Conservation (phyloP, 192 early-diverging fungal species). For the Linnemannia exigua region DNA sequence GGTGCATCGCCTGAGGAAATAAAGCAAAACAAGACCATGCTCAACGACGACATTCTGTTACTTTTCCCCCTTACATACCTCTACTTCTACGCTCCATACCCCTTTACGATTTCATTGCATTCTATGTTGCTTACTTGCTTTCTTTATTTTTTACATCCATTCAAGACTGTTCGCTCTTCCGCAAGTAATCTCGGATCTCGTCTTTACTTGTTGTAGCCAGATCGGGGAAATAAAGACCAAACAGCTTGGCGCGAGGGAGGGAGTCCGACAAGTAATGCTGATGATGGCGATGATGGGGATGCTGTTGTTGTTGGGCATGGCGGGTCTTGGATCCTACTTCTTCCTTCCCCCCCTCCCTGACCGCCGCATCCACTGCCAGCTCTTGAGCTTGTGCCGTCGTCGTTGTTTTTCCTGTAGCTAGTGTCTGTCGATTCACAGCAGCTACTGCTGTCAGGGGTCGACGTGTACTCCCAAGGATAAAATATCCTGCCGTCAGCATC, state of each 20-base stretch:
- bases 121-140: background rate
- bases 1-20: too few species aligned
- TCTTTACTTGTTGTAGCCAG: conserved; percentile 38
- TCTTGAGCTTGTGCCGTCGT: background rate
- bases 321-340: background rate
- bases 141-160: conserved; percentile 4
- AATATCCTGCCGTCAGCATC: conserved; percentile 36
- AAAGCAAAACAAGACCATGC: too few species aligned
- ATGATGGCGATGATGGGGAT: background rate
- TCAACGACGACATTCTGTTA: background rate
- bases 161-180: conserved; percentile 4
- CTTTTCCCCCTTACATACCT: background rate
- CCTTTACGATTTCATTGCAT: too few species aligned
- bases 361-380: background rate
- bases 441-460: background rate
- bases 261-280: background rate
- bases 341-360: background rate
- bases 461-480: conserved; percentile 33
- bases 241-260: conserved; percentile 33
- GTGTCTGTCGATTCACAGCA: background rate
- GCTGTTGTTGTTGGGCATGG: conserved; percentile 6
- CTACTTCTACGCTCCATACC: background rate
- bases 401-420: background rate
- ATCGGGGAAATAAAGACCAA: conserved; percentile 52
- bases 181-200: conserved; percentile 31